These are phyloP conservation scores for Sporobolus alterniflorus DNA, from an alignment of 202 grass and related monocot species.

Conservation along the genomic window DNA sequence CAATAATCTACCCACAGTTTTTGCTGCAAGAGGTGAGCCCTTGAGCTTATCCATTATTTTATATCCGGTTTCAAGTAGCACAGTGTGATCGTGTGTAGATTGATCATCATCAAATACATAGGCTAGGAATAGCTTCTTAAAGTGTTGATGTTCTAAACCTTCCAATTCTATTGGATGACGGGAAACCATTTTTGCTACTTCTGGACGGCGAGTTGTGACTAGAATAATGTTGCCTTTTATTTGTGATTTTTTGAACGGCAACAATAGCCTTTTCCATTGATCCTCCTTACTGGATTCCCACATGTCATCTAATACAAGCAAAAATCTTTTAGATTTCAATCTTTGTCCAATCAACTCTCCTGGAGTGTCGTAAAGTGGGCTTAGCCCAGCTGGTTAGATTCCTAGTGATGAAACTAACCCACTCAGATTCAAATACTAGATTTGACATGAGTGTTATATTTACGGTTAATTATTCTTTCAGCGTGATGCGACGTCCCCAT, in stretches of 20 bases:
- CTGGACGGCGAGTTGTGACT: not conserved
- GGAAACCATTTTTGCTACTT: not conserved
- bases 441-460: too few species aligned
- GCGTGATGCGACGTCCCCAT: too few species aligned
- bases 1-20: not conserved
- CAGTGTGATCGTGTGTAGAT: not conserved
- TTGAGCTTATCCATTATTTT: not conserved
- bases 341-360: not conserved
- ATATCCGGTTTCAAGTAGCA: not conserved
- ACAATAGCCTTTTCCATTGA: not conserved
- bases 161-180: not conserved
- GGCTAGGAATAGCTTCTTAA: not conserved
- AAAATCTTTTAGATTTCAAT: not conserved
- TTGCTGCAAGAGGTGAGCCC: not conserved
- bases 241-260: not conserved
- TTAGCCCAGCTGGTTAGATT: too few species aligned
- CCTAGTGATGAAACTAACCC: too few species aligned
- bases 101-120: not conserved
- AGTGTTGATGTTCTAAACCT: not conserved
- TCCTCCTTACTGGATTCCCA: not conserved
- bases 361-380: too few species aligned
- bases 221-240: not conserved
- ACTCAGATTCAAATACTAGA: too few species aligned
- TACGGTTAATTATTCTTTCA: too few species aligned
- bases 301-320: constrained; percentile 11